phyloP scores from a whole-genome alignment of 2,329 filamentous ascomycete species.

The Cladophialophora psammophila region DNA sequence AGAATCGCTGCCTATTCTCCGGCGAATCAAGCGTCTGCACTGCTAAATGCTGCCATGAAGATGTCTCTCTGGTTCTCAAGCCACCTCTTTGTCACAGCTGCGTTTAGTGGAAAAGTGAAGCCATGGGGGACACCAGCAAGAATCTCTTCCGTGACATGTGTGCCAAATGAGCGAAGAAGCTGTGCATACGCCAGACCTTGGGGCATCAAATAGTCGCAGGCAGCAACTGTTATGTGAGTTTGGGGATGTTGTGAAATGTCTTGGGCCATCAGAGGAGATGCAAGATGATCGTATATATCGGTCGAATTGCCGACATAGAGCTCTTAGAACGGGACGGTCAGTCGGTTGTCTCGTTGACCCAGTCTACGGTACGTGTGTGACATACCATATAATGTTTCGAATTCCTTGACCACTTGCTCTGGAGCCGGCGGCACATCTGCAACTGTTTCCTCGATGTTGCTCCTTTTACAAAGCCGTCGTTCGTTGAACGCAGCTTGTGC shows the following conservation, averaged over 20 bases:
- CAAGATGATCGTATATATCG: slow-evolving; percentile 15
- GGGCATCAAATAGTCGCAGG: slow-evolving; percentile 18
- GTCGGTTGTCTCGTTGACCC: not conserved
- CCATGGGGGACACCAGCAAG: slow-evolving; percentile 28
- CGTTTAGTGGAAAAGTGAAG: slow-evolving; percentile 24
- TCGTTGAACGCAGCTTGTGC: slow-evolving; percentile 16
- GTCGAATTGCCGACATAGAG: slow-evolving; percentile 13
- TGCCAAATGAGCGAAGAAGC: slow-evolving; percentile 19
- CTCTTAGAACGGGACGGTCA: not conserved
- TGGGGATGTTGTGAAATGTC: slow-evolving; percentile 8
- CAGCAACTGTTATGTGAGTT: slow-evolving; percentile 24
- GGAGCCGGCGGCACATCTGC: slow-evolving; percentile 10
- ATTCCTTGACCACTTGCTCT: slow-evolving; percentile 16
- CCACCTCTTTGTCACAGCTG: slow-evolving; percentile 16
- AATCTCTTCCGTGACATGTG: slow-evolving; percentile 18
- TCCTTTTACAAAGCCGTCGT: slow-evolving; percentile 4
- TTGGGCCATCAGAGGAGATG: slow-evolving; percentile 19
- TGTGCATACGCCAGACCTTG: slow-evolving; percentile 25
- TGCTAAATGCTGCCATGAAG: slow-evolving; percentile 14
- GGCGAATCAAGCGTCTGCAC: not conserved
- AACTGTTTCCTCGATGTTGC: slow-evolving; percentile 12
- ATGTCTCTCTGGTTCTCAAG: slow-evolving; percentile 15
- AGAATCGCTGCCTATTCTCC: not conserved
- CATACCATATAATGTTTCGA: slow-evolving; percentile 22
- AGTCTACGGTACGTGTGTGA: not conserved